Conservation (phyloP, 2,329 filamentous ascomycete species). For the Pseudogymnoascus sp. region DNA sequence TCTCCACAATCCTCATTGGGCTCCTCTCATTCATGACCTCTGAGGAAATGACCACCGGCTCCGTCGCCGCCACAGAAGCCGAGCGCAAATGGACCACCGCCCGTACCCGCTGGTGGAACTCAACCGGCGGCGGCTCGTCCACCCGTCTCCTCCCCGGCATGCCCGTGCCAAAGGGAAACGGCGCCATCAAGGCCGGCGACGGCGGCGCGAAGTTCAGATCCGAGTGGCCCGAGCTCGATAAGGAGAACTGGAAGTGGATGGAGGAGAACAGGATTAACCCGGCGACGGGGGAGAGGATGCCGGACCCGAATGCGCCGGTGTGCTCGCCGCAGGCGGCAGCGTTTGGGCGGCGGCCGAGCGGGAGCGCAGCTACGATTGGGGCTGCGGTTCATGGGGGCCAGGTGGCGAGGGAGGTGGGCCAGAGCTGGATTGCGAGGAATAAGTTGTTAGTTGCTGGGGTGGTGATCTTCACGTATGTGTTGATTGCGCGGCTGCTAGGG, state of each 20-base stretch:
- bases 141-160: conserved; percentile 41
- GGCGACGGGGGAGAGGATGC: conserved; percentile 60
- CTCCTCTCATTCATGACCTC: conserved; percentile 96
- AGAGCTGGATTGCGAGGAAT: conserved; percentile 74
- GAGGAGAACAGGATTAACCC: conserved; percentile 71
- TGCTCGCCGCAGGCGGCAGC: conserved; percentile 53
- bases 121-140: conserved; percentile 74
- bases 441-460: conserved; percentile 65
- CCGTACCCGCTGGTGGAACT: conserved; percentile 91
- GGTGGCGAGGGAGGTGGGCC: conserved; percentile 66
- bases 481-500: conserved; percentile 63
- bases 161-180: conserved; percentile 58
- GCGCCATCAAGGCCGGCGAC: conserved; percentile 77
- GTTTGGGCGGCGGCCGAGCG: conserved; percentile 53
- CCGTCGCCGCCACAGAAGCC: conserved; percentile 63
- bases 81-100: conserved; percentile 73
- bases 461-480: conserved; percentile 70
- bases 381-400: conserved; percentile 71
- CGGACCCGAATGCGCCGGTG: conserved; percentile 39
- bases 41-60: conserved; percentile 97
- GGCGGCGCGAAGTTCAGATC: conserved; percentile 81
- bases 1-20: conserved; percentile 90
- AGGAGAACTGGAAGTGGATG: conserved; percentile 90
- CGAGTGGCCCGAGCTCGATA: conserved; percentile 85
- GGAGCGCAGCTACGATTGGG: conserved; percentile 44